phyloP scores from a whole-genome alignment of 345 rosid species.

The Limnanthes douglasii region DNA sequence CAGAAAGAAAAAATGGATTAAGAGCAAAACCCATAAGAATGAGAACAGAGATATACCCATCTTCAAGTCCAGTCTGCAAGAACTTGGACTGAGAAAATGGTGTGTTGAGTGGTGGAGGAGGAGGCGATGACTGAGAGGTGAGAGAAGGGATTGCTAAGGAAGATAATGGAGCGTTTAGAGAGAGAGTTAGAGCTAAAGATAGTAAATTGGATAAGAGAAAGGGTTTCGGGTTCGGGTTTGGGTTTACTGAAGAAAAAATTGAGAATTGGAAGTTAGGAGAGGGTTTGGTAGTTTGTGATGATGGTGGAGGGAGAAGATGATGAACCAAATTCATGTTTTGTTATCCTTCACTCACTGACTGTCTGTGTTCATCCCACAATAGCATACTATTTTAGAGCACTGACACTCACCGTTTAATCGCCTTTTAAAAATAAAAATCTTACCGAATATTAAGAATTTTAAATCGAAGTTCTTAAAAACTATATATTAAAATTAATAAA shows the following conservation, averaged over 20 bases:
- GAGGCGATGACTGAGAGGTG: conserved; percentile 31
- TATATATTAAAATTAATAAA: no score
- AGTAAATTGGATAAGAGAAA: conserved; percentile 20
- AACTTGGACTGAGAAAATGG: conserved; percentile 89
- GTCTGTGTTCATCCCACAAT: no score
- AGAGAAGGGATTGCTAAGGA: conserved; percentile 58
- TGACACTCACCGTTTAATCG: no score
- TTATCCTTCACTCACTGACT: no score
- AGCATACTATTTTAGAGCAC: no score
- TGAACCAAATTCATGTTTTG: conserved; percentile 14
- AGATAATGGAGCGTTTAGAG: conserved; percentile 37
- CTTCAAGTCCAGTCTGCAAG: conserved; percentile 46
- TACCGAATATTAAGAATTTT: no score
- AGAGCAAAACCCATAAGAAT: neutral
- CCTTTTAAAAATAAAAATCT: no score
- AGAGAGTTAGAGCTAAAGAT: conserved; percentile 43
- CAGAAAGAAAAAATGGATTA: neutral
- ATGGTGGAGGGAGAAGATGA: conserved; percentile 14
- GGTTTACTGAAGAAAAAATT: no score
- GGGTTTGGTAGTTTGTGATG: conserved; percentile 5
- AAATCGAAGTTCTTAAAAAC: no score
- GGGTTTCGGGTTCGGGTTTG: conserved; percentile 5
- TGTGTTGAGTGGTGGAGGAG: conserved; percentile 39
- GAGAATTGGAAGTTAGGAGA: conserved; percentile 6
- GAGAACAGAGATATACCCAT: conserved; percentile 29